Conservation (phyloP, 1,139 yeast species). For the Scheffersomyces illinoinensis region DNA sequence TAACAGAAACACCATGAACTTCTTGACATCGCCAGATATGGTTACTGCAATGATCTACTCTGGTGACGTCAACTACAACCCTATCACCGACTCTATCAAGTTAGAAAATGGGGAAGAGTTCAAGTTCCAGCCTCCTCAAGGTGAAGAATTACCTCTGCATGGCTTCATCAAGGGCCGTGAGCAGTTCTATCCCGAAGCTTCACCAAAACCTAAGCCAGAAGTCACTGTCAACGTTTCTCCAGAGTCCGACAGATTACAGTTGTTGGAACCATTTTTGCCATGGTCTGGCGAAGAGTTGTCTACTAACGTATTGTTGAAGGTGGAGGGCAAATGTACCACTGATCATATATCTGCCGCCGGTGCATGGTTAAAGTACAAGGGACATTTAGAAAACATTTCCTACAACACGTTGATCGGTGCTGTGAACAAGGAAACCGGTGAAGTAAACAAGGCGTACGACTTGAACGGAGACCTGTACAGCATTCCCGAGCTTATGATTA, state of each 20-base stretch:
- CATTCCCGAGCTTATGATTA: conserved; percentile 95
- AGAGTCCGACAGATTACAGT: conserved; percentile 63
- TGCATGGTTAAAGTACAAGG: conserved; percentile 98
- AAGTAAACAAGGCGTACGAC: conserved; percentile 88
- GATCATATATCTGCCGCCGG: conserved; percentile 99
- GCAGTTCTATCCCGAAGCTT: conserved; percentile 81
- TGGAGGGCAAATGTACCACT: conserved; percentile 97
- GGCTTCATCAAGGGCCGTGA: conserved; percentile 85
- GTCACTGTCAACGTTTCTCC: conserved; percentile 78
- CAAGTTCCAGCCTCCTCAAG: conserved; percentile 68
- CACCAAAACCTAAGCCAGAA: conserved; percentile 70
- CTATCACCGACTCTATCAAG: conserved; percentile 72
- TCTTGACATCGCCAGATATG: conserved; percentile 93
- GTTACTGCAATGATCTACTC: conserved; percentile 97
- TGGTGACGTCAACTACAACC: conserved; percentile 87
- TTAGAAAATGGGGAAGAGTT: conserved; percentile 67
- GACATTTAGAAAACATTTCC: conserved; percentile 93
- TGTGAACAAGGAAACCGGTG: conserved; percentile 93
- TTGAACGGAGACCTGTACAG: conserved; percentile 75
- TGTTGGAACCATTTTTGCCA: conserved; percentile 82
- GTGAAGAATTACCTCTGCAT: conserved; percentile 76
- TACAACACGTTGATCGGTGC: conserved; percentile 97
- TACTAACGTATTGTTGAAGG: conserved; percentile 78
- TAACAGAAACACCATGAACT: conserved; percentile 94
- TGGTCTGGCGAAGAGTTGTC: conserved; percentile 84